These are phyloP conservation scores for Sporothrix inflata DNA, from an alignment of 2,329 filamentous ascomycete genomes.

Conservation along the genomic window DNA sequence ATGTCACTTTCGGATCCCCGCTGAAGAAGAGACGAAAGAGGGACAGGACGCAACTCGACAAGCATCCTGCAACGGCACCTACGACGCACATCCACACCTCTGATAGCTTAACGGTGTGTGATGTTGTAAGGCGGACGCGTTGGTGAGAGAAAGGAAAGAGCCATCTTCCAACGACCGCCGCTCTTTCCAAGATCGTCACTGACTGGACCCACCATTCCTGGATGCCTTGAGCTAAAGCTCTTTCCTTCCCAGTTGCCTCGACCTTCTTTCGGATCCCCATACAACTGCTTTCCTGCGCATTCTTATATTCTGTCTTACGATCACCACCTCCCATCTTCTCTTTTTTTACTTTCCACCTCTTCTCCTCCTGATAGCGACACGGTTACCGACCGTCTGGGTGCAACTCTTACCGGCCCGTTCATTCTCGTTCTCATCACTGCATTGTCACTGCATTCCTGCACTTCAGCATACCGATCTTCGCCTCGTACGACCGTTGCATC, in stretches of 20 bases:
- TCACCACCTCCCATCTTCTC: background rate
- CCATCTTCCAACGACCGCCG: background rate
- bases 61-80: background rate
- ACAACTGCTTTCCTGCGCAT: background rate
- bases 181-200: constrained; percentile 1
- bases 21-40: background rate
- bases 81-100: background rate
- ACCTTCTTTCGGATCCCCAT: background rate
- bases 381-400: background rate
- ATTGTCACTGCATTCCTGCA: background rate
- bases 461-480: background rate
- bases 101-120: too few species aligned
- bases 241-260: background rate
- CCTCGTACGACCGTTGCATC: background rate
- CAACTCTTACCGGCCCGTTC: background rate
- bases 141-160: background rate
- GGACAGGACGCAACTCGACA: background rate
- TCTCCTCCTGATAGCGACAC: background rate
- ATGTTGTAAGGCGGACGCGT: background rate
- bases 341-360: background rate
- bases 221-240: background rate
- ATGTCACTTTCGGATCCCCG: background rate
- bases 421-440: background rate
- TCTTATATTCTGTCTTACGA: background rate
- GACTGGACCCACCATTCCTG: background rate